Base-by-base conservation (phyloP, 495 filamentous ascomycete genomes). In the Penicillium nucicola region DNA sequence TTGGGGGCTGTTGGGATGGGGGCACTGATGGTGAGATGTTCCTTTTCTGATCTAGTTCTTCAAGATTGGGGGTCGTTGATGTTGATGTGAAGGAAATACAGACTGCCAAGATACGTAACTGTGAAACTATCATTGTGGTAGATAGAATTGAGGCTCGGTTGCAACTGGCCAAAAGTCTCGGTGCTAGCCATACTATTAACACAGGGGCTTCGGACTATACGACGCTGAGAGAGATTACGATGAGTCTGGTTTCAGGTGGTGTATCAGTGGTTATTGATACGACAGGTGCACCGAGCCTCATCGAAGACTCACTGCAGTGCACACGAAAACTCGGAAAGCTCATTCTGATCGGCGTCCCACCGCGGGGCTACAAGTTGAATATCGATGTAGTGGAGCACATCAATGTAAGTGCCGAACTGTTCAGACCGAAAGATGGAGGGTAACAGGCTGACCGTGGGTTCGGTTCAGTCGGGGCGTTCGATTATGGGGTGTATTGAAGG, bases 1-100 rank as follows among this genome's bases (percentile, higher is more conserved):
- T 33, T 68, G 6, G 72, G 72, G 1, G 62, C 59, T 14, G 72
- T 76, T 4, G 72, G 72, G 3, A 50, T 70, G 33, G 68, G 58
- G 0, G 65, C 69, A 2, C 5, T 68, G 1, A 69, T 75, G 69
- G 50, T 59, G 35, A 48, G 42, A 25, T 11, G 6, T 14, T 33
- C 28, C 34, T 19, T 11, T 35, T 37, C 19, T 8, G 7, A 1
- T 28, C 25, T 28, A n/a, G n/a, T n/a, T n/a, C n/a, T n/a, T n/a
- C n/a, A n/a, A n/a, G n/a, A n/a, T n/a, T n/a, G n/a, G n/a, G n/a
- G n/a, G n/a, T n/a, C n/a, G n/a, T n/a, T n/a, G n/a, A n/a, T n/a
- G n/a, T n/a, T n/a, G n/a, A n/a, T n/a, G n/a, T n/a, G n/a, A n/a
- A n/a, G n/a, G n/a, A n/a, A 9, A 3, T 6, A 23, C 25, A 55